These are phyloP conservation scores for Colletotrichum tropicale DNA, from an alignment of 2,329 filamentous ascomycete species.

Conservation along the genomic window DNA sequence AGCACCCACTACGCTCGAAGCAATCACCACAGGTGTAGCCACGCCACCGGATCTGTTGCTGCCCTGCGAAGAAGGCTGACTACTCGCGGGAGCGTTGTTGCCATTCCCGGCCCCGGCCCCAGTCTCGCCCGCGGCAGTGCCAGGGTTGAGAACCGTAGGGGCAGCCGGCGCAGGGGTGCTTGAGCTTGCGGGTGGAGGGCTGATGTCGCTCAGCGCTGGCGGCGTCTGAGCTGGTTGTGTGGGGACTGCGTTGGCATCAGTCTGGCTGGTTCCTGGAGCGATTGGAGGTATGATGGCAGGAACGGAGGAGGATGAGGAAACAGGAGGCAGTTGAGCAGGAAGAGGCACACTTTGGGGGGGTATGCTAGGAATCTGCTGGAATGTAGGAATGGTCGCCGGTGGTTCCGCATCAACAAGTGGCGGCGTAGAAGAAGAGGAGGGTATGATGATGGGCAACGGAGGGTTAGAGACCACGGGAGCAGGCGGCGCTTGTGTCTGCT, in stretches of 20 bases:
- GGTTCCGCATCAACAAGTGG: constrained; percentile 10
- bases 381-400: constrained; percentile 13
- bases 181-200: constrained; percentile 2
- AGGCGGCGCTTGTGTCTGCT: constrained; percentile 7
- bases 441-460: constrained; percentile 15
- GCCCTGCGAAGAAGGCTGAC: constrained; percentile 1
- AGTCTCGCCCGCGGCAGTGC: constrained; percentile 12
- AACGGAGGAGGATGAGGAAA: neutral
- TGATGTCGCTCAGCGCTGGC: constrained; percentile 2
- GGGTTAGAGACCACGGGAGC: constrained; percentile 12
- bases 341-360: constrained; percentile 1
- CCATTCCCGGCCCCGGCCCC: neutral
- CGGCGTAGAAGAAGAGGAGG: neutral
- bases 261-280: constrained; percentile 35
- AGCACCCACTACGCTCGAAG: constrained; percentile 56
- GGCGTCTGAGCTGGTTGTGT: constrained; percentile 13
- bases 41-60: constrained; percentile 25
- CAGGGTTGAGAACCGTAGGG: constrained; percentile 4
- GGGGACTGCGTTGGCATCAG: constrained; percentile 36
- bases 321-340: neutral
- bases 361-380: constrained; percentile 7
- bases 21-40: constrained; percentile 47
- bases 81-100: neutral
- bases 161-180: neutral
- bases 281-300: constrained; percentile 15